Conservation (phyloP, 2,329 filamentous ascomycete genomes). For the Lecanicillium sp. region DNA sequence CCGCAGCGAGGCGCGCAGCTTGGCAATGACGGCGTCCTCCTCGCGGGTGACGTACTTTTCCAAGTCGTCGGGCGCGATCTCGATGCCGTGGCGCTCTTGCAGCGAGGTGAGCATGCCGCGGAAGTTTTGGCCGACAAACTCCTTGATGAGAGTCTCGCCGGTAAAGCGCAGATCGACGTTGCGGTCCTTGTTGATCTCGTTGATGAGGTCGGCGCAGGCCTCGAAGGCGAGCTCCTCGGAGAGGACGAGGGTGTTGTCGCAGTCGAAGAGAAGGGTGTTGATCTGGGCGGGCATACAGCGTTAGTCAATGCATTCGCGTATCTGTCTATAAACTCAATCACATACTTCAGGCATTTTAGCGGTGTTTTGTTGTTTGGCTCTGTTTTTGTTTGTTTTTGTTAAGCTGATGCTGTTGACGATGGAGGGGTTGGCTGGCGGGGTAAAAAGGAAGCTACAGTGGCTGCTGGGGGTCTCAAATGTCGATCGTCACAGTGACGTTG, state of each 20-base stretch:
- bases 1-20: slow-evolving; percentile 61
- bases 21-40: slow-evolving; percentile 77
- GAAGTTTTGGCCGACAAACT: slow-evolving; percentile 94
- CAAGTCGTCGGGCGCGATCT: slow-evolving; percentile 60
- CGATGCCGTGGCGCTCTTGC: slow-evolving; percentile 69
- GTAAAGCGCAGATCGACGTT: slow-evolving; percentile 64
- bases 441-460: not conserved
- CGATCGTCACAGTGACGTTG: not conserved
- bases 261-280: slow-evolving; percentile 68
- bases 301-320: not conserved
- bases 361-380: not conserved
- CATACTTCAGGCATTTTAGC: slow-evolving; percentile 15
- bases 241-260: slow-evolving; percentile 88
- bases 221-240: slow-evolving; percentile 89
- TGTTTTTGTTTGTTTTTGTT: not conserved
- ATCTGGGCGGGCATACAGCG: slow-evolving; percentile 34
- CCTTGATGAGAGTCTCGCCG: slow-evolving; percentile 68
- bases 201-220: slow-evolving; percentile 83
- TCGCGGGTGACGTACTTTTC: slow-evolving; percentile 70
- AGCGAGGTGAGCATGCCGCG: slow-evolving; percentile 80
- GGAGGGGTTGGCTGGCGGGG: not conserved
- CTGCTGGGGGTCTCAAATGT: not conserved
- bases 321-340: too few species aligned
- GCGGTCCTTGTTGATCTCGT: slow-evolving; percentile 69
- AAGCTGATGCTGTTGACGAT: slow-evolving; percentile 2